Conservation (phyloP, 306 rosid species). For the Myrica gale region DNA sequence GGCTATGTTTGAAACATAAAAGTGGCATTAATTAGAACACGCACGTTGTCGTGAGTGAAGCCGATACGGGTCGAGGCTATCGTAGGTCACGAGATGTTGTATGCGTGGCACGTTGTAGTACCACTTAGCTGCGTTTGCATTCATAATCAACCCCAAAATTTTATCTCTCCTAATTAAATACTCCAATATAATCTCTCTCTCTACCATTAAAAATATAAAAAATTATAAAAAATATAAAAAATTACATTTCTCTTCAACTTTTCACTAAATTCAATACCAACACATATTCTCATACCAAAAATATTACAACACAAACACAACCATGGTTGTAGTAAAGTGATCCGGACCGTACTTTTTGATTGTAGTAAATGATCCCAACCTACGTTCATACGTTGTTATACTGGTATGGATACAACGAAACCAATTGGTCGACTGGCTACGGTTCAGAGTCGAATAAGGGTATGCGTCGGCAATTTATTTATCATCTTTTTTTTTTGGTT, state of each 20-base stretch:
- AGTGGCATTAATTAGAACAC: background rate
- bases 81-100: conserved; percentile 15
- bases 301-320: no score
- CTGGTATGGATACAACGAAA: background rate
- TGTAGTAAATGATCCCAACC: no score
- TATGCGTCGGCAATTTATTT: background rate
- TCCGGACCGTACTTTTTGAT: background rate
- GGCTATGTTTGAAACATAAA: background rate
- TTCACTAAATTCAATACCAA: no score
- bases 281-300: no score
- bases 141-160: no score
- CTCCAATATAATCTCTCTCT: no score
- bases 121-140: background rate
- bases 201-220: no score
- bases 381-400: no score
- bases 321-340: background rate
- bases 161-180: no score
- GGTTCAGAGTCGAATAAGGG: background rate
- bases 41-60: background rate
- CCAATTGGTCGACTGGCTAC: background rate
- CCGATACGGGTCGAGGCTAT: background rate
- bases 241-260: no score
- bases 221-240: no score
- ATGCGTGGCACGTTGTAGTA: background rate
- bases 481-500: background rate